Conservation (phyloP, 768 basidiomycete genomes). For the Suillus placidus region DNA sequence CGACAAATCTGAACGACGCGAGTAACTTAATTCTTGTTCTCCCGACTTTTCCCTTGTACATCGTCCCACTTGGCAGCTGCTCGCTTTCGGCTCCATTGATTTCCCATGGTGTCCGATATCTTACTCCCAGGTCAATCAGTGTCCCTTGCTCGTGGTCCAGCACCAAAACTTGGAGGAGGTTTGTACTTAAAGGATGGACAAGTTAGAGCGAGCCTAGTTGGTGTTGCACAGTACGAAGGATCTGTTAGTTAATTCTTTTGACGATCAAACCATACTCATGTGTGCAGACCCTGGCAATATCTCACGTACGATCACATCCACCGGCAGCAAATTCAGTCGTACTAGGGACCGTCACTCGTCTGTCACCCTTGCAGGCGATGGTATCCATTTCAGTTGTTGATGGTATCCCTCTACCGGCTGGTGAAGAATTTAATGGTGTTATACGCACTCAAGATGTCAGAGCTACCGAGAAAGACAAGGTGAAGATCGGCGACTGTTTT, state of each 20-base stretch:
- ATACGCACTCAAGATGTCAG: slow-evolving; percentile 88
- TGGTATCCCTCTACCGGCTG: slow-evolving; percentile 75
- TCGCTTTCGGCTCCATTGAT: slow-evolving; percentile 6
- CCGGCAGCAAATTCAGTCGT: slow-evolving; percentile 77
- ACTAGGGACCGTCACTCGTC: slow-evolving; percentile 78
- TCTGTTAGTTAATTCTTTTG: slow-evolving; percentile 57
- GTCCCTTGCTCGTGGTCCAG: slow-evolving; percentile 53
- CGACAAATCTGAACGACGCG: slow-evolving; percentile 24
- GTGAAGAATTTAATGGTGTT: slow-evolving; percentile 89
- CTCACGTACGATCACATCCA: slow-evolving; percentile 69
- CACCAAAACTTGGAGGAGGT: slow-evolving; percentile 63
- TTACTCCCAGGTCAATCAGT: slow-evolving; percentile 84
- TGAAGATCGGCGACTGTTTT: slow-evolving; percentile 90
- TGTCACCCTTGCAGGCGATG: slow-evolving; percentile 82
- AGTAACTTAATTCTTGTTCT: background rate
- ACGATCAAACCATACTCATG: slow-evolving; percentile 11
- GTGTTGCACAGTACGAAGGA: slow-evolving; percentile 60
- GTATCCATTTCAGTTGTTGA: slow-evolving; percentile 88
- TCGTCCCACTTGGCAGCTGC: slow-evolving; percentile 5
- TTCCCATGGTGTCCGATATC: slow-evolving; percentile 34
- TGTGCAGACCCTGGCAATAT: slow-evolving; percentile 60
- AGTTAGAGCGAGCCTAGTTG: slow-evolving; percentile 71
- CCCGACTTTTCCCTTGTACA: slow-evolving; percentile 19
- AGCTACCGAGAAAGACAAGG: slow-evolving; percentile 86
- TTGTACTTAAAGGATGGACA: slow-evolving; percentile 65